Percentiles rank a stretch among this genome's conserved stretches.
Evolutionary conservation across 345 rosid species (phyloP).

Genomic region (Jatropha curcas): DNA sequence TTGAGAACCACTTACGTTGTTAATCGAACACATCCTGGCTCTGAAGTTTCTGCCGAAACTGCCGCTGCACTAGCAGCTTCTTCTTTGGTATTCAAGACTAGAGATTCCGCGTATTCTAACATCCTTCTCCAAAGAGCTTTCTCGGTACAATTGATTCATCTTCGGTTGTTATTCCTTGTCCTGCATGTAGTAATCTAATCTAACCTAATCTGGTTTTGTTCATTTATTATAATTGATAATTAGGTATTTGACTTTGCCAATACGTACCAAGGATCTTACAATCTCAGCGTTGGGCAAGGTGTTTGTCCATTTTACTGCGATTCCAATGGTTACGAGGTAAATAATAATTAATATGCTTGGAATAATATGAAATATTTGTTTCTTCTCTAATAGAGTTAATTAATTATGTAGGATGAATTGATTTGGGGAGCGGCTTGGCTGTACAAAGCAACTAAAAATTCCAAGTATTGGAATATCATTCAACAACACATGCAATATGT

Average conservation of each 20-base stretch:
- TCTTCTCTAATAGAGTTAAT: neutral
- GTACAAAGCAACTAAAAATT: conserved; percentile 20
- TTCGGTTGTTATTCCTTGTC: no score
- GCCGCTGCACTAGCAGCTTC: conserved; percentile 27
- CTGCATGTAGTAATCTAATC: no score
- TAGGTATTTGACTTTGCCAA: conserved; percentile 25
- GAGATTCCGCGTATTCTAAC: neutral
- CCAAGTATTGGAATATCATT: conserved; percentile 9
- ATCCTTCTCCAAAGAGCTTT: conserved; percentile 16
- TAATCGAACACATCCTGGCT: conserved; percentile 20
- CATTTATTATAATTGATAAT: no score
- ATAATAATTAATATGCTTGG: neutral
- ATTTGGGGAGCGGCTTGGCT: conserved; percentile 35
- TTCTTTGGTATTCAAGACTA: conserved; percentile 12
- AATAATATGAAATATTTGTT: no score
- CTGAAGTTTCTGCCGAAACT: conserved; percentile 24
- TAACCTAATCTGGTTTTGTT: no score
- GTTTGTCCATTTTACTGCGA: conserved; percentile 33
- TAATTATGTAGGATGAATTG: conserved; percentile 24
- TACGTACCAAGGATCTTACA: conserved; percentile 25
- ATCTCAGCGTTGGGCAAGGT: neutral
- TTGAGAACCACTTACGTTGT: conserved; percentile 22
- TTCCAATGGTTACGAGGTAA: conserved; percentile 23
- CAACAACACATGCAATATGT: neutral
- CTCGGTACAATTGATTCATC: no score